Evolutionary conservation across 164 flowering plant genomes (phyloP).

Genomic region (Macadamia integrifolia): DNA sequence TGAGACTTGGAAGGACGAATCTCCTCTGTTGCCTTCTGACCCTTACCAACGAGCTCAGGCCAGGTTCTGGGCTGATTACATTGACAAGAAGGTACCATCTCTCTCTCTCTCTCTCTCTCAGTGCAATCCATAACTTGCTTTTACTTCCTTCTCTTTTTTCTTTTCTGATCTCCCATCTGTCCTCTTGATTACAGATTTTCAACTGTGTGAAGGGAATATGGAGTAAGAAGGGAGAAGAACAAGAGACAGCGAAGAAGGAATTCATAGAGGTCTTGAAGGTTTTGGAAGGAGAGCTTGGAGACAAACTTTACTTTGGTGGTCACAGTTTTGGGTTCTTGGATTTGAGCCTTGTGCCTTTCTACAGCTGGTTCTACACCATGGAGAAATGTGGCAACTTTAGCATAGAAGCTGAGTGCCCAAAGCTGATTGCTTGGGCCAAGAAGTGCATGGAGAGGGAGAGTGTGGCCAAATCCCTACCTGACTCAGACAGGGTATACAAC

Average conservation of each 20-base stretch:
- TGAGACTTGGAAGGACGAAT: no score
- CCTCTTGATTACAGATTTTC: no score
- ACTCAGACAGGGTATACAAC: background rate
- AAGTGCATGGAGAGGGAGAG: slow-evolving; percentile 10
- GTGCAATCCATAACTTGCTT: no score
- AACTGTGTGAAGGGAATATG: background rate
- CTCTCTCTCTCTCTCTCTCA: no score
- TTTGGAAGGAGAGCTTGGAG: slow-evolving; percentile 8
- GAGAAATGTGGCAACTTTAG: slow-evolving; percentile 6
- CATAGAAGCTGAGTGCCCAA: slow-evolving; percentile 12
- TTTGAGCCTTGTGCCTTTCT: background rate
- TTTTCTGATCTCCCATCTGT: no score
- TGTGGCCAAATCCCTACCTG: slow-evolving; percentile 9
- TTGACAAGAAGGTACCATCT: no score
- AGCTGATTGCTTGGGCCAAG: slow-evolving; percentile 8
- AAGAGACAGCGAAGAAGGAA: slow-evolving; percentile 8
- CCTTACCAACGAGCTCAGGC: no score
- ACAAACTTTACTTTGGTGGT: background rate
- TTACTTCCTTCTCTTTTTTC: no score
- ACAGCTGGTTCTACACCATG: background rate
- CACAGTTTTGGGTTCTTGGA: background rate
- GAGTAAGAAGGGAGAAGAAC: slow-evolving; percentile 5
- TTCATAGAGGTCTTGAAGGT: slow-evolving; percentile 5
- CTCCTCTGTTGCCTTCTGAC: no score
- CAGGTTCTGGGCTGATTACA: no score